Percentiles rank a stretch among this genome's conserved stretches.
Evolutionary conservation across 2,329 filamentous ascomycete genomes (phyloP).

Genomic region (Trichoderma hamatum): DNA sequence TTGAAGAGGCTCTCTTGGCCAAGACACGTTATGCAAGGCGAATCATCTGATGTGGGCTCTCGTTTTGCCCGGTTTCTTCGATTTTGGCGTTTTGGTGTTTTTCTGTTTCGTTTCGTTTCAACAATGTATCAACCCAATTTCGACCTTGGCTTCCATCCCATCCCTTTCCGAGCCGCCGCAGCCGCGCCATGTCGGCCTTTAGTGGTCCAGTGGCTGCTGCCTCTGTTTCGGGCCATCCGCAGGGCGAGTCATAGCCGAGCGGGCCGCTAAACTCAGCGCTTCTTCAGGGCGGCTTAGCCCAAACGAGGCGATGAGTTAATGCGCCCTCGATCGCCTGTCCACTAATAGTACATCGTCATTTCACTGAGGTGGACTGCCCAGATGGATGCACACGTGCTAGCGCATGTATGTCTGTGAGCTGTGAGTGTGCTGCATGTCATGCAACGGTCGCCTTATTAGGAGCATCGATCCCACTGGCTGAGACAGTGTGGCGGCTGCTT

Average conservation of each 20-base stretch:
- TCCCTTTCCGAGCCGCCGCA: background rate
- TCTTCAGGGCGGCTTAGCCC: background rate
- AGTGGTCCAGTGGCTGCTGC: background rate
- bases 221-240: background rate
- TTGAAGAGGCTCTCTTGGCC: background rate
- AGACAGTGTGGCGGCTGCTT: background rate
- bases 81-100: background rate
- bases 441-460: background rate
- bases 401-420: background rate
- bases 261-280: conserved; percentile 11
- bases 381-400: conserved; percentile 3
- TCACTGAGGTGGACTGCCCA: background rate
- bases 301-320: background rate
- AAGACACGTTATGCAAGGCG: background rate
- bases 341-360: background rate
- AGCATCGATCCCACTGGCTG: background rate
- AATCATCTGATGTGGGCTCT: background rate
- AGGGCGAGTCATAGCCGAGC: conserved; percentile 9
- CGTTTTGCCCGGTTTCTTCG: background rate
- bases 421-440: background rate
- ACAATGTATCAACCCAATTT: background rate
- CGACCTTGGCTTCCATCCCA: background rate
- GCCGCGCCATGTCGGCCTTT: conserved; percentile 3
- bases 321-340: background rate
- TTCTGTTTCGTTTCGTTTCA: conserved; percentile 13